These are phyloP conservation scores for Vanilla planifolia DNA, from an alignment of 106 monocot species.

Conservation along the genomic window DNA sequence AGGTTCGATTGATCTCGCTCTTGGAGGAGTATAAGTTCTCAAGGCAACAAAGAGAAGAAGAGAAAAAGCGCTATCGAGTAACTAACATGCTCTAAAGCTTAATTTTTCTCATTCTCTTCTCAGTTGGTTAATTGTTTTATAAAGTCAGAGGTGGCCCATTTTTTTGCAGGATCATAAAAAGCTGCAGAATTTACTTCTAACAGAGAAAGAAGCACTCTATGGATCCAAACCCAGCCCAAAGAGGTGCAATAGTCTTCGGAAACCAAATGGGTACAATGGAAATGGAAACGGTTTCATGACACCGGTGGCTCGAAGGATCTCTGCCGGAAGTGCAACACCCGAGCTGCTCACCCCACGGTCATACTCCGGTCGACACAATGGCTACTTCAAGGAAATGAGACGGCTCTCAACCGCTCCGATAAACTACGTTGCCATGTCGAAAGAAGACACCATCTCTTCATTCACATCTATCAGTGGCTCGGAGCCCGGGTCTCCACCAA, in stretches of 20 bases:
- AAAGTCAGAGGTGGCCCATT: background rate
- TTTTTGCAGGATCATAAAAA: slow-evolving; percentile 71
- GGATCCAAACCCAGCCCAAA: slow-evolving; percentile 70
- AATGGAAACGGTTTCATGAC: slow-evolving; percentile 50
- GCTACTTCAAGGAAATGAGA: slow-evolving; percentile 50
- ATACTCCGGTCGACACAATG: slow-evolving; percentile 47
- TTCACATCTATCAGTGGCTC: slow-evolving; percentile 69
- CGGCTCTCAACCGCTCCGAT: slow-evolving; percentile 42
- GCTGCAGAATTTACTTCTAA: slow-evolving; percentile 51
- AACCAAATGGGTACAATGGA: slow-evolving; percentile 25
- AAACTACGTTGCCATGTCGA: slow-evolving; percentile 51
- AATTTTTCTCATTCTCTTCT: too few species aligned
- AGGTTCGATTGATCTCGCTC: slow-evolving; percentile 78
- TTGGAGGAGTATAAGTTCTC: slow-evolving; percentile 79
- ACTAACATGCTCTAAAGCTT: background rate
- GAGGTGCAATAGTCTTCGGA: slow-evolving; percentile 43
- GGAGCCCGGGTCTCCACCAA: slow-evolving; percentile 51
- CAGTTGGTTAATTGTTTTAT: background rate
- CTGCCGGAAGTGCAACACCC: slow-evolving; percentile 46
- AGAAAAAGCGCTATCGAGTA: slow-evolving; percentile 68
- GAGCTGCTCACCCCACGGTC: slow-evolving; percentile 77
- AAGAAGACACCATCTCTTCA: slow-evolving; percentile 59
- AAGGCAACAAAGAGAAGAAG: slow-evolving; percentile 79
- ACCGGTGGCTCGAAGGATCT: slow-evolving; percentile 34
- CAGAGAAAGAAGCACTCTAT: slow-evolving; percentile 64